Conservation (phyloP, 1,139 yeast genomes). For the Sugiyamaella grinbergsii region DNA sequence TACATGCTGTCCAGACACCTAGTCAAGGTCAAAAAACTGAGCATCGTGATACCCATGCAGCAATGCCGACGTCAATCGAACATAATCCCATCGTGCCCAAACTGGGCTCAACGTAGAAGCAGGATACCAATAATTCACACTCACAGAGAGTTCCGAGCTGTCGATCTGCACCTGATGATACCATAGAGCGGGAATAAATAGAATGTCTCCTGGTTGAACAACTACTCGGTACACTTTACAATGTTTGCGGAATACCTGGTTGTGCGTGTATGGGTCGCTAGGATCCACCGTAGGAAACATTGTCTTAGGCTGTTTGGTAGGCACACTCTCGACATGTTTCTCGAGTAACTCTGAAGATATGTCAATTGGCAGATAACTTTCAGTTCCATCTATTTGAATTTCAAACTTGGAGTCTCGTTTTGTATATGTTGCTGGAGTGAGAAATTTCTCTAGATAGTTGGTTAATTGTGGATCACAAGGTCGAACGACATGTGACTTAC, state of each 20-base stretch:
- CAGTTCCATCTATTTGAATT: slow-evolving; percentile 28
- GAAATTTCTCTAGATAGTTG: slow-evolving; percentile 27
- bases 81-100: slow-evolving; percentile 42
- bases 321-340: not conserved
- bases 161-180: slow-evolving; percentile 44
- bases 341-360: slow-evolving; percentile 9
- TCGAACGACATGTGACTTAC: slow-evolving; percentile 28
- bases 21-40: slow-evolving; percentile 32
- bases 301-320: slow-evolving; percentile 23
- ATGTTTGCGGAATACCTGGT: slow-evolving; percentile 28
- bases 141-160: slow-evolving; percentile 37
- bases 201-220: slow-evolving; percentile 43
- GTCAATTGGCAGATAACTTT: slow-evolving; percentile 22
- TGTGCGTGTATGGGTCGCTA: slow-evolving; percentile 26
- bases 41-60: slow-evolving; percentile 37
- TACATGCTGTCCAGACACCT: no score
- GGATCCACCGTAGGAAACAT: slow-evolving; percentile 44
- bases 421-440: slow-evolving; percentile 37
- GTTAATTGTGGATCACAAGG: no score
- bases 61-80: slow-evolving; percentile 34
- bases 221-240: slow-evolving; percentile 37
- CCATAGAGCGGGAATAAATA: slow-evolving; percentile 48
- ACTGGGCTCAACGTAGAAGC: slow-evolving; percentile 34
- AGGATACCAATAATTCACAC: slow-evolving; percentile 46
- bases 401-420: slow-evolving; percentile 19